A percentile compares a stretch with the other conserved stretches of the same genome.
Conservation (phyloP, 139 green algal species). For the Helicosporidium sp. region DNA sequence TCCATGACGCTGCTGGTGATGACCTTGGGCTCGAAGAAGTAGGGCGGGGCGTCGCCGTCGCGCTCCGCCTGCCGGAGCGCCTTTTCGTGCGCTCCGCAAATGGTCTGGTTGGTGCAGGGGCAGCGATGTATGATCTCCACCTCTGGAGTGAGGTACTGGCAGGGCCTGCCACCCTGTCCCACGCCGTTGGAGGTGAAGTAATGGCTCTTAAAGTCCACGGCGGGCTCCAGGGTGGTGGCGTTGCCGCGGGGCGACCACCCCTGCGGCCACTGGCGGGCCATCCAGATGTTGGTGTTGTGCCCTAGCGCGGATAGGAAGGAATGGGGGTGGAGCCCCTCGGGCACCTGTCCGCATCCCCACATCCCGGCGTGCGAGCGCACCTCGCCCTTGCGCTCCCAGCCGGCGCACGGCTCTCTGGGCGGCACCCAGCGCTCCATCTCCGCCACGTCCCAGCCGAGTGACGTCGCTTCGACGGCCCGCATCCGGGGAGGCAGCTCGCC, state of each 20-base stretch:
- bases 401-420: no score
- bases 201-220: background rate
- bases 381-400: background rate
- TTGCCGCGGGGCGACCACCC: background rate
- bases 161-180: background rate
- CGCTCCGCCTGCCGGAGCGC: no score
- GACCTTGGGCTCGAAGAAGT: no score
- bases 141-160: background rate
- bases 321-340: background rate
- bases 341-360: background rate
- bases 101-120: background rate
- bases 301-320: background rate
- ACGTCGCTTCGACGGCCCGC: background rate
- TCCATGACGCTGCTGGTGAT: no score
- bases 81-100: no score
- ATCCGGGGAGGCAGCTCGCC: background rate
- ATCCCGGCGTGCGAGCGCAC: no score
- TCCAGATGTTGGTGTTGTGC: background rate
- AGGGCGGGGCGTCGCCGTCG: no score
- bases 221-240: background rate
- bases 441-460: background rate
- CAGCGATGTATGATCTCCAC: background rate
- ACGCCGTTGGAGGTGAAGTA: background rate
- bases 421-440: background rate
- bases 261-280: background rate